Conservation (phyloP, 2,329 filamentous ascomycete species). For the Sclerotinia spermophila region DNA sequence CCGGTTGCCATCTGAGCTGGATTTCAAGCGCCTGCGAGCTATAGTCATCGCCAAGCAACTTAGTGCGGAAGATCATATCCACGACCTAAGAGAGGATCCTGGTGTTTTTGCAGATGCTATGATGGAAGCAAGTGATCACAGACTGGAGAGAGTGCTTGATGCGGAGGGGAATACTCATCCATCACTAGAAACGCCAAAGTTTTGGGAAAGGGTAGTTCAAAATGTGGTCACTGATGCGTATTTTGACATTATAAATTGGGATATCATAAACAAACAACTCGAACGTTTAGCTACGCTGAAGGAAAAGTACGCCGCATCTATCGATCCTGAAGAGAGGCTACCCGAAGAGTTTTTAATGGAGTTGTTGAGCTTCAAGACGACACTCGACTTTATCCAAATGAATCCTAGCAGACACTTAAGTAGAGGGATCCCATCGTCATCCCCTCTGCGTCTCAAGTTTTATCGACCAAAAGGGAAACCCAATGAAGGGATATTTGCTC, state of each 20-base stretch:
- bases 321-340: background rate
- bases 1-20: background rate
- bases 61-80: background rate
- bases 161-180: background rate
- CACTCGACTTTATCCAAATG: background rate
- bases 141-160: background rate
- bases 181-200: background rate
- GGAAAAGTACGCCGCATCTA: background rate
- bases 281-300: background rate
- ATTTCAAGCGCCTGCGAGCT: background rate
- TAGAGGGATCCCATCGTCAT: background rate
- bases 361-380: background rate
- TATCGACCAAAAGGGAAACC: background rate
- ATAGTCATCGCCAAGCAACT: background rate
- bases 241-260: background rate
- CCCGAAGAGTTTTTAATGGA: background rate
- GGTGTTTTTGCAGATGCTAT: background rate
- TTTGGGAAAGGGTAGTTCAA: background rate
- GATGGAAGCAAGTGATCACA: background rate
- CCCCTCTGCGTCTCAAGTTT: background rate
- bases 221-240: background rate
- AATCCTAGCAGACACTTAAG: background rate
- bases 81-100: background rate
- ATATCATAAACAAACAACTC: background rate
- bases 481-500: background rate